These are phyloP conservation scores for Suillus subluteus DNA, from an alignment of 768 basidiomycete species.

Conservation along the genomic window DNA sequence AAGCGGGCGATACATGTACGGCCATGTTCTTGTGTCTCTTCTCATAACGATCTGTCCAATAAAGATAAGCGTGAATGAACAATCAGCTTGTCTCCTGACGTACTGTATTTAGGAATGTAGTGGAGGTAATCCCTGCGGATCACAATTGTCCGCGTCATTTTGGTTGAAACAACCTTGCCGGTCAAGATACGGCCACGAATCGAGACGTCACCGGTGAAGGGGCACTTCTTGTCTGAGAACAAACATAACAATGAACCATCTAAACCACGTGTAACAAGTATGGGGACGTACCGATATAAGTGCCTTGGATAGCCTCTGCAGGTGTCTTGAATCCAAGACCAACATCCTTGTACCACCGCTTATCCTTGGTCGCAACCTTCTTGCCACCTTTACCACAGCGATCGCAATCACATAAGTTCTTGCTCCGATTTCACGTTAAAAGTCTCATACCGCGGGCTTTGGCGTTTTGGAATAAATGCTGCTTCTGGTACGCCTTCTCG, in stretches of 20 bases:
- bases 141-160: conserved; percentile 99
- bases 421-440: conserved; percentile 12
- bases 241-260: neutral
- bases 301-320: conserved; percentile 90
- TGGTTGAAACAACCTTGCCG: conserved; percentile 96
- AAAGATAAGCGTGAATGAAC: conserved; percentile 16
- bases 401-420: conserved; percentile 16
- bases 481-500: conserved; percentile 98
- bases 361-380: conserved; percentile 93
- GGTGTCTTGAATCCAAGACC: conserved; percentile 98
- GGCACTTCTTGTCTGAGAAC: conserved; percentile 95
- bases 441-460: conserved; percentile 83
- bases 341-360: conserved; percentile 99
- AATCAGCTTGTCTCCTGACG: conserved; percentile 36
- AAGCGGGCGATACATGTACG: conserved; percentile 95
- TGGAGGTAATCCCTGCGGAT: conserved; percentile 95
- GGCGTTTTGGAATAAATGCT: conserved; percentile 96
- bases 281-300: conserved; percentile 83
- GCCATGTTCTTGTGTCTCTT: conserved; percentile 99
- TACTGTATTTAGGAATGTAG: conserved; percentile 99
- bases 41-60: conserved; percentile 87
- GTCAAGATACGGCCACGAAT: conserved; percentile 99
- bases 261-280: conserved; percentile 2
- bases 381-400: conserved; percentile 58
- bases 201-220: conserved; percentile 95